Evolutionary conservation across 768 basidiomycete species (phyloP), one percentile per base, ranked within the genome.

Genomic region (Leucosporidium scottii): DNA sequence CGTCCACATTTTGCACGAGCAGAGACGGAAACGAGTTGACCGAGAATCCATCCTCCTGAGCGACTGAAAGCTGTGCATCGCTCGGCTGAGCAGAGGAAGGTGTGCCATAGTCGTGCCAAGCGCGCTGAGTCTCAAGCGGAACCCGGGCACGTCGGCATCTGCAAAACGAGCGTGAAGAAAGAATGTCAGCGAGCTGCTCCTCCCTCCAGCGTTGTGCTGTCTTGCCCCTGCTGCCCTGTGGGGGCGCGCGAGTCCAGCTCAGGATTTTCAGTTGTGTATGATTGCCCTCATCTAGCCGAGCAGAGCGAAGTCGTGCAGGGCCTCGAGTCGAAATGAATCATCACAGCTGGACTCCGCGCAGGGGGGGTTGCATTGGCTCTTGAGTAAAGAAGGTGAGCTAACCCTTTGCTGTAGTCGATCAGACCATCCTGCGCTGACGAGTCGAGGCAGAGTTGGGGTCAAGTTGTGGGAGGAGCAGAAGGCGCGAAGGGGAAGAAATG

Each of bases 191-290:
- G 27, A 25, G 53, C 25, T 8, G 53, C 27, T 54, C 53, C 20
- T 17, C 13, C 6, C 13, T 13, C 27, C 53, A 6, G 39, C 15
- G 39, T 44, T 13, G 7, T 44, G 39, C 34, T 34, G 34, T 34
- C 5, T 34, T 5, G 5, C 34, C 10, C 34, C 34, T 44, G 6
- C 39, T 44, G 39, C 15, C 39, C 39, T 15, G 2, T 2, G 27
- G 30, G 18, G 53, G 23, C n/a, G n/a, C 23, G 10, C 23, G 13
- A 28, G 31, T 31, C 21, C 9, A 36, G 65, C 65, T 66, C 65
- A 61, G 65, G 59, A 66, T 66, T 66, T 66, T 66, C 65, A 66
- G 65, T 5, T 34, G 34, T 66, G 65, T 66, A 39, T 61, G 36
- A 23, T 66, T 53, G 21, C 50, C 15, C 30, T 20, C 59, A 66